These are phyloP conservation scores for Aspergillus awamori DNA, from an alignment of 2,329 filamentous ascomycete genomes.

Conservation along the genomic window DNA sequence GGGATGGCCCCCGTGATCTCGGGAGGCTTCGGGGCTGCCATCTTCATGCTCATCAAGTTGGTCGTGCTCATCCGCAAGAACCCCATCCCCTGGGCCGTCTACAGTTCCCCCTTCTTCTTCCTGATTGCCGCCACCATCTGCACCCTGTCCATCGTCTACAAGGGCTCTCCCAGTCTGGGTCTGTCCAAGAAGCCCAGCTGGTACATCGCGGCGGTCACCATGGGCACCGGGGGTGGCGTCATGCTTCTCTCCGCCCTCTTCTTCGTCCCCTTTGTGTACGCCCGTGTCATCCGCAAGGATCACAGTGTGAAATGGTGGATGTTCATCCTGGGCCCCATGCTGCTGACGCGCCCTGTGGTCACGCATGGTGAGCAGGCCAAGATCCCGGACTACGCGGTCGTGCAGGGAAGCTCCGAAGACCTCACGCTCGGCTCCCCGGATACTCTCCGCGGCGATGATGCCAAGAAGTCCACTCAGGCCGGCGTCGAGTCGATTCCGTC, in stretches of 20 bases:
- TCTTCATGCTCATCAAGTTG: slow-evolving; percentile 74
- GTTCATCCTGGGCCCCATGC: slow-evolving; percentile 64
- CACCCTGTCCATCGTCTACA: slow-evolving; percentile 78
- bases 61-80: slow-evolving; percentile 72
- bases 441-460: slow-evolving; percentile 48
- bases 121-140: slow-evolving; percentile 73
- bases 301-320: slow-evolving; percentile 65
- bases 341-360: slow-evolving; percentile 62
- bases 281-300: slow-evolving; percentile 70
- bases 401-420: slow-evolving; percentile 59
- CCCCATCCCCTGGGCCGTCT: slow-evolving; percentile 73
- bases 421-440: slow-evolving; percentile 9
- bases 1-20: slow-evolving; percentile 72
- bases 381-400: slow-evolving; percentile 76
- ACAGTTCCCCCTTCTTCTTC: slow-evolving; percentile 75
- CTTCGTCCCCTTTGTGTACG: slow-evolving; percentile 72
- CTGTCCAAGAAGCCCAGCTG: slow-evolving; percentile 63
- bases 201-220: slow-evolving; percentile 68
- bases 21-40: slow-evolving; percentile 64
- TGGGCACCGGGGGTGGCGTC: slow-evolving; percentile 66
- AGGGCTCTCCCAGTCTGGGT: slow-evolving; percentile 71
- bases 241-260: slow-evolving; percentile 64
- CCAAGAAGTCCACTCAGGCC: slow-evolving; percentile 44
- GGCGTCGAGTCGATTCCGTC: slow-evolving; percentile 17
- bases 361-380: slow-evolving; percentile 56